phyloP scores from a whole-genome alignment of 1,139 yeast species.

The Pichia inconspicua region DNA sequence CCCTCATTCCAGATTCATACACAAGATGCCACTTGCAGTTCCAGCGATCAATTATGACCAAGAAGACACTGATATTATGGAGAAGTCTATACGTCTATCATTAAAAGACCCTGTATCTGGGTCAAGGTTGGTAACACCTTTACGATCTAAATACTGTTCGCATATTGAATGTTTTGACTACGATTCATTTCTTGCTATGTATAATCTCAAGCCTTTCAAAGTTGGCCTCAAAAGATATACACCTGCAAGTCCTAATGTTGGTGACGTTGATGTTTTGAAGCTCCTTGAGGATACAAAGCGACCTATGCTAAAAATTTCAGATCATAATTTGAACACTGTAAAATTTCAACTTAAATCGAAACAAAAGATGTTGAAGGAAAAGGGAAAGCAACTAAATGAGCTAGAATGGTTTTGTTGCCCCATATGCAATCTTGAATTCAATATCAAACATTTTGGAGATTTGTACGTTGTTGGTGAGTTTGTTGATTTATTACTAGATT shows the following conservation, averaged over 20 bases:
- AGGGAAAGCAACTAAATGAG: constrained; percentile 17
- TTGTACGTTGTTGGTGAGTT: constrained; percentile 26
- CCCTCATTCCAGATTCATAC: constrained; percentile 7
- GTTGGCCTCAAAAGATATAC: constrained; percentile 18
- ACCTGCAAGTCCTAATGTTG: constrained; percentile 9
- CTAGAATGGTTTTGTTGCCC: constrained; percentile 27
- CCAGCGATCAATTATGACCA: background rate
- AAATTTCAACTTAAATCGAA: constrained; percentile 19
- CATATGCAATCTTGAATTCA: constrained; percentile 27
- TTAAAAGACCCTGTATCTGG: constrained; percentile 27
- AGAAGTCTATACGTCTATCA: constrained; percentile 21
- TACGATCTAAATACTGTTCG: constrained; percentile 25
- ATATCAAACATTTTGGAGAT: constrained; percentile 25
- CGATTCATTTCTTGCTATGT: constrained; percentile 22
- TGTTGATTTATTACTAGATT: constrained; percentile 19
- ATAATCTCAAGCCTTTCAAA: constrained; percentile 22
- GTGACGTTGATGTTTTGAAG: constrained; percentile 17
- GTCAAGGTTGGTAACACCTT: constrained; percentile 20
- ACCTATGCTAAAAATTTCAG: constrained; percentile 13
- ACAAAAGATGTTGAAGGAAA: constrained; percentile 15
- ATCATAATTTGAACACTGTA: constrained; percentile 17
- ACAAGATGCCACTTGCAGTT: background rate
- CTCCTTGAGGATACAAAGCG: constrained; percentile 24
- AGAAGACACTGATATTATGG: constrained; percentile 22
- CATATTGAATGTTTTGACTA: constrained; percentile 29